phyloP scores from a whole-genome alignment of 176 grass and related monocot genomes.

The Calamus simplicifolius region DNA sequence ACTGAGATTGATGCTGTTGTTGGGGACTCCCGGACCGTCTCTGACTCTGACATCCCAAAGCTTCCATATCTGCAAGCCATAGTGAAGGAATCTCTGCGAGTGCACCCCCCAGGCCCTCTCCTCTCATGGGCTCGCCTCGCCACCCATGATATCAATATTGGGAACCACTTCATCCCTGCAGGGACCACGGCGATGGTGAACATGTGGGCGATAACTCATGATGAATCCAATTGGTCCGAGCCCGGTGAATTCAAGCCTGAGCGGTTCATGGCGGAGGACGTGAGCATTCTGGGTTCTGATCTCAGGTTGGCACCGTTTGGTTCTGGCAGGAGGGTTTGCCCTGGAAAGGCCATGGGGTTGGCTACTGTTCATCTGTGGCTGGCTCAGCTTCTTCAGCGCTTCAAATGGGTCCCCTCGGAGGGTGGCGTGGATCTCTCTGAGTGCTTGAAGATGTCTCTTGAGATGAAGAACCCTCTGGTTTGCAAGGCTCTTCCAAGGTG shows the following conservation, averaged over 20 bases:
- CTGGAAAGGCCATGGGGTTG: constrained; percentile 58
- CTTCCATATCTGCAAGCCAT: constrained; percentile 54
- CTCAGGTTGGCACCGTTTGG: constrained; percentile 69
- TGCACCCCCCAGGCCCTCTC: constrained; percentile 78
- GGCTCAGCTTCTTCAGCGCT: constrained; percentile 49
- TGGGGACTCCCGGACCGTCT: constrained; percentile 14
- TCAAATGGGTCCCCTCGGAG: constrained; percentile 30
- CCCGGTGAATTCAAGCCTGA: constrained; percentile 47
- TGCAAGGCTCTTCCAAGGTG: constrained; percentile 41
- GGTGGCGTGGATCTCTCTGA: constrained; percentile 51
- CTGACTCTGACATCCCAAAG: constrained; percentile 38
- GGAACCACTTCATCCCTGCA: constrained; percentile 46
- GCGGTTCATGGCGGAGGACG: constrained; percentile 53
- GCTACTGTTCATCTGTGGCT: constrained; percentile 62
- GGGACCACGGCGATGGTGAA: constrained; percentile 91
- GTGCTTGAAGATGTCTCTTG: constrained; percentile 66
- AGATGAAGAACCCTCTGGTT: constrained; percentile 64
- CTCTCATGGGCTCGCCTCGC: constrained; percentile 81
- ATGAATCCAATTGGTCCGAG: constrained; percentile 43
- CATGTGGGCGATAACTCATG: constrained; percentile 87
- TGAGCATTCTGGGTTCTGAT: constrained; percentile 56
- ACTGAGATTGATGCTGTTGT: constrained; percentile 47
- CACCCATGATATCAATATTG: constrained; percentile 47
- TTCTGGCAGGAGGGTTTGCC: constrained; percentile 58
- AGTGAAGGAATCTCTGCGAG: constrained; percentile 71